phyloP scores from a whole-genome alignment of 345 rosid species.

The Arabidopsis thaliana region DNA sequence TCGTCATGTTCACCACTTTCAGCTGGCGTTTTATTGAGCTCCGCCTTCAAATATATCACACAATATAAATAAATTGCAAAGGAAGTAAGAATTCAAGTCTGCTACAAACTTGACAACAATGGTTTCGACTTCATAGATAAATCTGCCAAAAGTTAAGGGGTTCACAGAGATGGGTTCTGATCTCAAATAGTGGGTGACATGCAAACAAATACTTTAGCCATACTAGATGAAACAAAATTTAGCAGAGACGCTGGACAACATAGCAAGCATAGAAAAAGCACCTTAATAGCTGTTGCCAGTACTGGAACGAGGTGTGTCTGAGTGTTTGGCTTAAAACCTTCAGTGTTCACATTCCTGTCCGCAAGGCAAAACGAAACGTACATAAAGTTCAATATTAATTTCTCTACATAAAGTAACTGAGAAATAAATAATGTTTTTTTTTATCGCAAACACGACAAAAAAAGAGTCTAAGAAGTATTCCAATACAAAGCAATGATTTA shows the following conservation, averaged over 20 bases:
- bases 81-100: neutral
- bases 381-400: neutral
- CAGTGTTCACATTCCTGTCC: conserved; percentile 70
- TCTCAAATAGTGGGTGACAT: neutral
- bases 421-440: neutral
- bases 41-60: conserved; percentile 58
- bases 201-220: conserved; percentile 7
- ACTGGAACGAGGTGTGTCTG: conserved; percentile 84
- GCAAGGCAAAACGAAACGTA: conserved; percentile 11
- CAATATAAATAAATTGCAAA: neutral
- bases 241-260: neutral
- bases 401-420: neutral
- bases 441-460: neutral
- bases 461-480: neutral
- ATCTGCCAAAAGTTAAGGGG: conserved; percentile 10
- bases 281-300: conserved; percentile 92
- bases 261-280: conserved; percentile 34
- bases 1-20: conserved; percentile 46
- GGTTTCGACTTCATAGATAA: neutral
- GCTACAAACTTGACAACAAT: neutral
- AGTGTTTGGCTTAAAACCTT: conserved; percentile 94
- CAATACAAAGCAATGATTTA: neutral
- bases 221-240: neutral
- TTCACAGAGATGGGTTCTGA: neutral
- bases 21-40: conserved; percentile 61